Conservation (phyloP, 169 alveolate genomes). For the Eimeria maxima region DNA sequence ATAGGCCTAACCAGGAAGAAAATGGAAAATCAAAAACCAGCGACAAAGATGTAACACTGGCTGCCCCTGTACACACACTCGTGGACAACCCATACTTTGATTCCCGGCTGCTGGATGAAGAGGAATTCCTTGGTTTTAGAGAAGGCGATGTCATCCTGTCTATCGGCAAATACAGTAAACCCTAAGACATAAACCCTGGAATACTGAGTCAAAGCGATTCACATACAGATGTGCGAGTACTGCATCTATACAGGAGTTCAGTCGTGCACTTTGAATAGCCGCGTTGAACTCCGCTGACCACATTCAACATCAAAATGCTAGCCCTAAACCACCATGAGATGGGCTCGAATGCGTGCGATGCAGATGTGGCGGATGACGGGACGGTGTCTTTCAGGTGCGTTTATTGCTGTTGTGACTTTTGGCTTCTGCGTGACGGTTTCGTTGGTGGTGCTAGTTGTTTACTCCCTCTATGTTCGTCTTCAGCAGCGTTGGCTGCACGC, state of each 20-base stretch:
- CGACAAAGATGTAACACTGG: background rate
- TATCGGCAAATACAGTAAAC: slow-evolving; percentile 85
- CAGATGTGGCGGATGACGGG: slow-evolving; percentile 92
- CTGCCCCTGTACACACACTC: background rate
- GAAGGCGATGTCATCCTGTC: slow-evolving; percentile 88
- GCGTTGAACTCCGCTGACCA: background rate
- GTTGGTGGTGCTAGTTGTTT: background rate
- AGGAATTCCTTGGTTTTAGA: slow-evolving; percentile 65
- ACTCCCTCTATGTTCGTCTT: no score
- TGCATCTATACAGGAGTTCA: background rate
- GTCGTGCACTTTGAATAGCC: background rate
- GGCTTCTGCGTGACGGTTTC: background rate
- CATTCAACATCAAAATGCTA: background rate
- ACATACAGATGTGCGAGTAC: no score
- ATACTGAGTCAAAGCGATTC: background rate
- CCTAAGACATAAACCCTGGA: slow-evolving; percentile 1
- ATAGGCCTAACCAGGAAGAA: background rate
- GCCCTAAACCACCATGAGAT: slow-evolving; percentile 12
- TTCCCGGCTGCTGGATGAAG: background rate
- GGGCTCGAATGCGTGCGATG: background rate
- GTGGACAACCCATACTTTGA: slow-evolving; percentile 34
- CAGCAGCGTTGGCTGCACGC: background rate
- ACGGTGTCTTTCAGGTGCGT: slow-evolving; percentile 89
- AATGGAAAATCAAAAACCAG: background rate
- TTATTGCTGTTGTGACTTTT: background rate